Evolutionary conservation across 768 basidiomycete species (phyloP).

Genomic region (Kwoniella bestiolae): DNA sequence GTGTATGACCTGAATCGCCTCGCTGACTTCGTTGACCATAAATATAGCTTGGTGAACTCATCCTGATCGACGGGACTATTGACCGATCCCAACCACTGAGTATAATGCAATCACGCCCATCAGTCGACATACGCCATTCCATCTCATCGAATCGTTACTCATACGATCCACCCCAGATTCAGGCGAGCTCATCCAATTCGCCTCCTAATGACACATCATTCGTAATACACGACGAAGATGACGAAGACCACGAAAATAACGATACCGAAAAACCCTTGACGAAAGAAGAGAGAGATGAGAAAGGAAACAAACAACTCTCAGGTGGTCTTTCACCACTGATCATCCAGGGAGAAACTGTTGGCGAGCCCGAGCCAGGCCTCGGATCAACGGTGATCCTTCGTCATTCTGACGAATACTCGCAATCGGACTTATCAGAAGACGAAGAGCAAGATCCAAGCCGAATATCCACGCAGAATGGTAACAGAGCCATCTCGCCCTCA

Average conservation of each 20-base stretch:
- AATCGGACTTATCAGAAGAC: conserved; percentile 14
- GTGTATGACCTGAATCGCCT: too few relatives aligned
- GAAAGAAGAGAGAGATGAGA: conserved; percentile 1
- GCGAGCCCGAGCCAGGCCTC: conserved; percentile 16
- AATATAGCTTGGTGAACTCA: conserved; percentile 77
- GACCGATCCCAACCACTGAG: conserved; percentile 57
- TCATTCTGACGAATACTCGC: conserved; percentile 26
- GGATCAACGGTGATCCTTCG: conserved; percentile 31
- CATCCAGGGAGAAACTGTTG: conserved; percentile 13
- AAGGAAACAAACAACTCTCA: neutral
- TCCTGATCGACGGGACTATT: conserved; percentile 63
- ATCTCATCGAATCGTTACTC: conserved; percentile 3
- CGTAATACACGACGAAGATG: conserved; percentile 11
- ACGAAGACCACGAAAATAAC: neutral
- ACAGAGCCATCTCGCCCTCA: conserved; percentile 6
- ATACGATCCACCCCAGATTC: neutral
- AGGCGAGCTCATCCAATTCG: neutral
- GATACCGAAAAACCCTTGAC: neutral
- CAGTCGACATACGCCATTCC: conserved; percentile 10
- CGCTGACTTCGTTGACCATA: conserved; percentile 4
- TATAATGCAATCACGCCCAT: conserved; percentile 28
- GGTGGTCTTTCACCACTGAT: conserved; percentile 26
- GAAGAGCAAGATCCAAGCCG: neutral
- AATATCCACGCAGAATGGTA: conserved; percentile 4
- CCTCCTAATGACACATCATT: conserved; percentile 10